These are phyloP conservation scores for Meira nashicola DNA, from an alignment of 1,284 basidiomycete genomes.

Conservation along the genomic window DNA sequence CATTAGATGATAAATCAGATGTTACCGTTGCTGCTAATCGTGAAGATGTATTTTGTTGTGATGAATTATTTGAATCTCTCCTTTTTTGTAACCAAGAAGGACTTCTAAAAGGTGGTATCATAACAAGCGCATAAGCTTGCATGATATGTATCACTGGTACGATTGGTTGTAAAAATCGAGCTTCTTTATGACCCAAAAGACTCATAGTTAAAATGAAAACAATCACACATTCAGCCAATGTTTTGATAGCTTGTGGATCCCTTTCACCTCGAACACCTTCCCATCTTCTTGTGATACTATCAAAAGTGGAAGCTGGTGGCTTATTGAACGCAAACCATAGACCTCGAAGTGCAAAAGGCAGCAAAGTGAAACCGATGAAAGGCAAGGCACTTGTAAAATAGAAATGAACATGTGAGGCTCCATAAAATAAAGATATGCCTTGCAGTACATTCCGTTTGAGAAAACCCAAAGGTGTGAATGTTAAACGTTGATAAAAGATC, in stretches of 20 bases:
- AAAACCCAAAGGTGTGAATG: constrained; percentile 77
- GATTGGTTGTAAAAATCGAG: constrained; percentile 89
- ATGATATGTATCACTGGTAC: constrained; percentile 79
- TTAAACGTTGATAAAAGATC: constrained; percentile 64
- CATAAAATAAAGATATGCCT: constrained; percentile 83
- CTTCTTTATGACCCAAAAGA: constrained; percentile 68
- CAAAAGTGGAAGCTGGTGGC: not conserved
- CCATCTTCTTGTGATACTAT: not conserved
- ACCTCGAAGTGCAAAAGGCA: constrained; percentile 72
- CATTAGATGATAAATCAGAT: not conserved
- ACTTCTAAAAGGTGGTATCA: not conserved
- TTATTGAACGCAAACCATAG: constrained; percentile 9
- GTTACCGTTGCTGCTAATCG: no score
- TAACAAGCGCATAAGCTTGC: constrained; percentile 54
- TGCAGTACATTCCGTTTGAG: constrained; percentile 65
- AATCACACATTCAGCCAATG: constrained; percentile 11
- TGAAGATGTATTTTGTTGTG: not conserved
- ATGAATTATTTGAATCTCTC: not conserved
- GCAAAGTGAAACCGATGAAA: constrained; percentile 65
- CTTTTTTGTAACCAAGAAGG: not conserved
- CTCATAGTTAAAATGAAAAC: constrained; percentile 29
- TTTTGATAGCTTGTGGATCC: constrained; percentile 1
- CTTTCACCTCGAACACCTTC: not conserved
- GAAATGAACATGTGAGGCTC: constrained; percentile 78
- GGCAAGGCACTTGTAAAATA: constrained; percentile 83